Evolutionary conservation across 352 stramenopile species (phyloP).

Genomic region (Globisporangium takayamanum): DNA sequence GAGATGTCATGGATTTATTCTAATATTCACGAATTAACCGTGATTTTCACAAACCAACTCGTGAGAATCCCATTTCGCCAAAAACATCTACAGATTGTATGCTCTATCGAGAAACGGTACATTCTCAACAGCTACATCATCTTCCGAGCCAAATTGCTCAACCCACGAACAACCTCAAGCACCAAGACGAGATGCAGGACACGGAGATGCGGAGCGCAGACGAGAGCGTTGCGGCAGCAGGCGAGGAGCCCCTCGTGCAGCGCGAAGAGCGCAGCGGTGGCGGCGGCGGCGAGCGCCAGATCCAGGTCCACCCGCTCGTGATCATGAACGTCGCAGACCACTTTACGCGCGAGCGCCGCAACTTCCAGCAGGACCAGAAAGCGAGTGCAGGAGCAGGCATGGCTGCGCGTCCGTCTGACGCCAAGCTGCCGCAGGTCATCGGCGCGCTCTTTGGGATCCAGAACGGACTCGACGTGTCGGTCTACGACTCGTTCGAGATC

Average conservation of each 20-base stretch:
- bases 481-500: constrained; percentile 89
- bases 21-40: no score
- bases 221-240: neutral
- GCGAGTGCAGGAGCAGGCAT: neutral
- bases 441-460: constrained; percentile 92
- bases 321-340: constrained; percentile 95
- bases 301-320: constrained; percentile 84
- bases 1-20: no score
- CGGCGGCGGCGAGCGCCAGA: constrained; percentile 47
- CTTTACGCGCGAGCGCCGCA: constrained; percentile 84
- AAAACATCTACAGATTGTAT: no score
- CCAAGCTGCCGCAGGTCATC: constrained; percentile 54
- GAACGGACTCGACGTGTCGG: constrained; percentile 67
- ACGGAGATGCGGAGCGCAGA: constrained; percentile 49
- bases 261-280: constrained; percentile 34
- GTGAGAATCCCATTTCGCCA: no score
- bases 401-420: constrained; percentile 10
- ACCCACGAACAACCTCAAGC: constrained; percentile 1
- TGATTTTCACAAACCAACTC: no score
- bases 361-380: constrained; percentile 28
- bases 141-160: neutral
- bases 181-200: constrained; percentile 29
- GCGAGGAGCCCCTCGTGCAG: constrained; percentile 37
- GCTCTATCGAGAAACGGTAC: no score
- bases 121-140: no score